phyloP scores from a whole-genome alignment of 1,284 basidiomycete species.

The Tylopilus sp. region DNA sequence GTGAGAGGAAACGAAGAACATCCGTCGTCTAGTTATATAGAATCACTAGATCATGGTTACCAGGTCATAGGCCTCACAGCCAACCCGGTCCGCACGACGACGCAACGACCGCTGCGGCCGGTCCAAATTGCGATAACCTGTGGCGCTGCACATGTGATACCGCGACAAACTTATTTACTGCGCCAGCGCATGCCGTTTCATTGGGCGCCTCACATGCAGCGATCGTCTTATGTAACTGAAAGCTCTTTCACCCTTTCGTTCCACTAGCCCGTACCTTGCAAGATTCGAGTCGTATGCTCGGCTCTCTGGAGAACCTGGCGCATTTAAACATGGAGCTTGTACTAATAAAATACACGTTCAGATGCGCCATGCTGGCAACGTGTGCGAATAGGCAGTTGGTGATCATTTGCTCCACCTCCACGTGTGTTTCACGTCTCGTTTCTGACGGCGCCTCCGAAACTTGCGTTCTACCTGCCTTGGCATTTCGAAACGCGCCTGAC shows the following conservation, averaged over 20 bases:
- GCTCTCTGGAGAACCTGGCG: background rate
- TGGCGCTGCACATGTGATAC: no score
- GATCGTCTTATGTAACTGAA: no score
- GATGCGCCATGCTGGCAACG: background rate
- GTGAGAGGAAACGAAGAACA: background rate
- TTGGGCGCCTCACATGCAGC: no score
- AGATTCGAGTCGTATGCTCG: no score
- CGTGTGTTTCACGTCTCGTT: background rate
- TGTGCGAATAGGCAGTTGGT: background rate
- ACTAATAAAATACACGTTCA: background rate
- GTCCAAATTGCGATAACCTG: background rate
- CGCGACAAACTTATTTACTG: no score
- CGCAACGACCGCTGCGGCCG: slow-evolving; percentile 5
- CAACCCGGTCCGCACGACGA: background rate
- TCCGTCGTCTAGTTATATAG: slow-evolving; percentile 11
- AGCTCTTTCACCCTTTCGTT: no score
- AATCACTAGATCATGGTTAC: background rate
- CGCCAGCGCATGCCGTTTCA: no score
- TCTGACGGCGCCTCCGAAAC: background rate
- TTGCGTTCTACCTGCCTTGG: no score
- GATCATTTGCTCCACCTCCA: background rate
- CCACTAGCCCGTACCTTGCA: no score
- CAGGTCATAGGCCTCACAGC: background rate
- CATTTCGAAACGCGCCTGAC: no score
- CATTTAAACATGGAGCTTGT: background rate